Evolutionary conservation across 2,329 filamentous ascomycete species (phyloP), one percentile per base, ranked within the genome.

Genomic region (Helminthosporium solani): DNA sequence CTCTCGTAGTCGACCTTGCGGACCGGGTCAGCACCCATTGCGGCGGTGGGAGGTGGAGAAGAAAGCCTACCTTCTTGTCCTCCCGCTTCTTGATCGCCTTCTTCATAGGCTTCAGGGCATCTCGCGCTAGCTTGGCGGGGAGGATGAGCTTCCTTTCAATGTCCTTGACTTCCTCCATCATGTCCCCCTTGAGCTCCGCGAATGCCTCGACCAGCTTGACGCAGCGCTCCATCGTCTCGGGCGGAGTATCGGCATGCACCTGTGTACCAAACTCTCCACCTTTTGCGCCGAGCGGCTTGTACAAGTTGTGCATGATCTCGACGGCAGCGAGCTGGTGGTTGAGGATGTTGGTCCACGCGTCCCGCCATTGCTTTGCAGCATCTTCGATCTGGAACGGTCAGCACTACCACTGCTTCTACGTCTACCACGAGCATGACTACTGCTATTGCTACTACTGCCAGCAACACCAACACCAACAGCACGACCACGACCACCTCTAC

Each of bases 61-160:
- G 35, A 12, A n/a, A 3, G 5, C 63, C 8, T 49, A 80, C 78
- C 73, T 89, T 85, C 71, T 84, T 88, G 60, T 91, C 87, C 64
- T 94, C 88, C 37, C 90, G 78, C 69, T 89, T 90, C 73, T 92
- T 94, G 62, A 95, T 88, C 1, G 84, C 85, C 72, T 90, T 94
- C 61, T 87, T 85, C 65, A 94, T 77, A 2, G 86, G 84, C 54
- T 84, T 81, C 49, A 92, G 77, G 43, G 74, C 81, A 42, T 85
- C 82, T 59, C 83, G 86, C 7, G 86, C 86, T 42, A 86, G 80
- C 46, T 80, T 81, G 3, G 85, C 86, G 0, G 88, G 87, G 47
- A 77, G 77, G 42, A 91, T 80, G 52, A 94, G 79, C 54, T 82
- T 81, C 8, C 75, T 72, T 54, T 92, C 87, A 53, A 95, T 87